These are phyloP conservation scores for Hypsizygus ulmarius DNA, from an alignment of 1,284 basidiomycete species.

Conservation along the genomic window DNA sequence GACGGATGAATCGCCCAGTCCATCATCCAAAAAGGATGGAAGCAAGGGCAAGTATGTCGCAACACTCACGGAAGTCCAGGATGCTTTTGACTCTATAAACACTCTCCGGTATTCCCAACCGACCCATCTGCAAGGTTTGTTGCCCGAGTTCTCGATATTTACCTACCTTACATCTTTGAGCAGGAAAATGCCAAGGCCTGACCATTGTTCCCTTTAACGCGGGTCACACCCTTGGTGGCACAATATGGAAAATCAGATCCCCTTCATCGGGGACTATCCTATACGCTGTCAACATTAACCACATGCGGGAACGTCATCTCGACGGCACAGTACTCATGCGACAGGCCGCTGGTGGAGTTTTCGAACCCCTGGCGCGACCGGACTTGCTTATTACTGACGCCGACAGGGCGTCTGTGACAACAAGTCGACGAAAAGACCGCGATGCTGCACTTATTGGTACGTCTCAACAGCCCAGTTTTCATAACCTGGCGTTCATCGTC, in stretches of 20 bases:
- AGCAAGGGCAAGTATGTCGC: constrained; percentile 62
- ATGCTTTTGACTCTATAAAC: constrained; percentile 91
- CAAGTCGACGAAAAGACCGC: constrained; percentile 87
- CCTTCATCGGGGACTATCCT: constrained; percentile 95
- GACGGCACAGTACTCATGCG: constrained; percentile 89
- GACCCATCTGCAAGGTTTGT: constrained; percentile 86
- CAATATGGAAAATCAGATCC: constrained; percentile 97
- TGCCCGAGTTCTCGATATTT: not conserved
- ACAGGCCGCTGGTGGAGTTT: constrained; percentile 71
- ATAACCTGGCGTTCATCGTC: constrained; percentile 12
- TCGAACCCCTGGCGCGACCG: constrained; percentile 84
- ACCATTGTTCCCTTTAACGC: constrained; percentile 96
- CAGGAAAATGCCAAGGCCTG: constrained; percentile 86
- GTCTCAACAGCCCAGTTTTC: constrained; percentile 17
- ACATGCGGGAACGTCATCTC: constrained; percentile 94
- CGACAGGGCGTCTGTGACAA: constrained; percentile 77
- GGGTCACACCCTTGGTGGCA: constrained; percentile 94
- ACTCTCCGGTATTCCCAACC: constrained; percentile 95
- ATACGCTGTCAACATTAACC: constrained; percentile 96
- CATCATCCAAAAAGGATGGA: constrained; percentile 22
- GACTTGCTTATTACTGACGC: constrained; percentile 95
- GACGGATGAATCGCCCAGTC: constrained; percentile 18
- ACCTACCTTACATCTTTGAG: not conserved
- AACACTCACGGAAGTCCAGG: constrained; percentile 84
- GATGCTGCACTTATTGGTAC: constrained; percentile 86